Evolutionary conservation across 2,329 filamentous ascomycete species (phyloP), one percentile per base, ranked within the genome.

Genomic region (Alternaria angustiovoidea): DNA sequence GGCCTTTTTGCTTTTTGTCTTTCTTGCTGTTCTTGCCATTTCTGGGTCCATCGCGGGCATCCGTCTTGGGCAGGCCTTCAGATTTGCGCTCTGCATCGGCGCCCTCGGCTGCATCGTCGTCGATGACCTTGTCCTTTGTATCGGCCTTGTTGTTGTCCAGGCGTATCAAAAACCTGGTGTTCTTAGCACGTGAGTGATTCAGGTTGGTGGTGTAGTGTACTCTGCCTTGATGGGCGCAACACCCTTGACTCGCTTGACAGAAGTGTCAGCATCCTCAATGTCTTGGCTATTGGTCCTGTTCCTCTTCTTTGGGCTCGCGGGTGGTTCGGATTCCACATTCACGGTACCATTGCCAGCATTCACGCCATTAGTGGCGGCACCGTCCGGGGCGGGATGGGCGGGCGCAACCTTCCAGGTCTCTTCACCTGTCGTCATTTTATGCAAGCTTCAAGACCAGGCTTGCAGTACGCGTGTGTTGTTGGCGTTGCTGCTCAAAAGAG

Each of bases 221-320:
- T 93, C 91, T 73, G 86, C 83, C 78, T 93, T 93, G 77, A 94
- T 87, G 8, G 88, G 87, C 20, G 91, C 90, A 54, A 89, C 81
- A 26, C 89, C 90, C 70, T 76, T 81, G 68, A 67, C 72, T 39
- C 76, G 72, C 62, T 78, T 77, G 43, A 63, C 56, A 12, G 59
- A 58, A 53, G 59, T 66, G 54, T 70, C 72, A 48, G 64, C 30
- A 58, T 48, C 64, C 38, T 63, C 80, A 54, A 49, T 54, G 43
- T 68, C 74, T 79, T 82, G 67, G 75, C 54, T 74, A 51, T 63
- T 67, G 54, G 68, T 64, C 59, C 73, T 73, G 41, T 61, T 63
- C 54, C 76, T 68, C 54, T 78, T 78, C 56, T 70, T 74, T 9
- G 68, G 69, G 32, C 79, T 76, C 44, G 72, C 72, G 46, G 76